Conservation (phyloP, 345 rosid genomes). For the Triadica sebifera region DNA sequence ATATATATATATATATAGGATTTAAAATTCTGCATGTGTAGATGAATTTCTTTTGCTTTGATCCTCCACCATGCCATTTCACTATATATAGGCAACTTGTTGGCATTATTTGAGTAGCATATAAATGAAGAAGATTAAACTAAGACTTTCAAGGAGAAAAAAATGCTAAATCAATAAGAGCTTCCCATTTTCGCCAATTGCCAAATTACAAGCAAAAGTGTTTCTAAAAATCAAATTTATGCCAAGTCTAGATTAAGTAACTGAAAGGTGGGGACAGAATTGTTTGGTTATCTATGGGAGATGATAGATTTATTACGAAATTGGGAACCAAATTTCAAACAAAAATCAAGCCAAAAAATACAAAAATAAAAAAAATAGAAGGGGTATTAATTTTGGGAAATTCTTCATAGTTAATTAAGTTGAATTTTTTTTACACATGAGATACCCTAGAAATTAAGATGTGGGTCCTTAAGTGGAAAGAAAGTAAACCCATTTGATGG, state of each 20-base stretch:
- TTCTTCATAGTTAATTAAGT: neutral
- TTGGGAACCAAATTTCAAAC: neutral
- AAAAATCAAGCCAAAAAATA: neutral
- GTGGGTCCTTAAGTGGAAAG: conserved; percentile 11
- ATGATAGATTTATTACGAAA: neutral
- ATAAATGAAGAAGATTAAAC: neutral
- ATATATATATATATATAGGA: no score
- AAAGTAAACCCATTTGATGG: conserved; percentile 18
- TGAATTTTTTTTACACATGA: no score
- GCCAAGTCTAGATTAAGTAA: conserved; percentile 17
- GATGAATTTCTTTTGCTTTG: no score
- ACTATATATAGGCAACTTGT: no score
- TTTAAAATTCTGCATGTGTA: no score
- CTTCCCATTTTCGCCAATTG: conserved; percentile 5
- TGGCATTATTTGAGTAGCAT: no score
- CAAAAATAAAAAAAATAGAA: neutral
- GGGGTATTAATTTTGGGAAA: neutral
- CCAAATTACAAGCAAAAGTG: conserved; percentile 6
- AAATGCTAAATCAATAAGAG: neutral
- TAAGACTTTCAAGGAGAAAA: no score
- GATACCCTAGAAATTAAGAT: neutral
- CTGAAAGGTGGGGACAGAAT: conserved; percentile 4
- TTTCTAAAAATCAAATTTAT: conserved; percentile 8
- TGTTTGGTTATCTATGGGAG: conserved; percentile 27
- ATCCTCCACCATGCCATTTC: no score